These are phyloP conservation scores for Botrytis squamosa DNA, from an alignment of 2,329 filamentous ascomycete genomes.

Conservation along the genomic window DNA sequence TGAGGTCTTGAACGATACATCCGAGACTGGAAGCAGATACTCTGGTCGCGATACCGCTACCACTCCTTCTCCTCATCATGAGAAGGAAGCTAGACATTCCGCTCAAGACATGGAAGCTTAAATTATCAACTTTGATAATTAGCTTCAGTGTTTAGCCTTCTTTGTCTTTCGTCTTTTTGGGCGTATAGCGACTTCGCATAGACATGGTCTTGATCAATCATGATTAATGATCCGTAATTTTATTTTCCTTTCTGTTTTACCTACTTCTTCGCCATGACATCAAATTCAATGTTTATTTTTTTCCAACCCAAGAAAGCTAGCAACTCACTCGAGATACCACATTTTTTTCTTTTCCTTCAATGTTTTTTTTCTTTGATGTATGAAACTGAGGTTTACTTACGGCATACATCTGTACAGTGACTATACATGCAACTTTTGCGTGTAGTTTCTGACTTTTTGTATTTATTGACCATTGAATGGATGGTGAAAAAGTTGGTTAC, in stretches of 20 bases:
- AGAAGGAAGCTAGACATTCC: constrained; percentile 4
- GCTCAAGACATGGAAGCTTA: constrained; percentile 5
- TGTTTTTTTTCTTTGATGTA: not conserved
- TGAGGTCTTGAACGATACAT: constrained; percentile 49
- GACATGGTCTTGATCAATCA: not conserved
- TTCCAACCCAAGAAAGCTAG: not conserved
- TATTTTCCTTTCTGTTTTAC: not conserved
- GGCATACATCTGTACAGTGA: not conserved
- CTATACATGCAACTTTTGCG: not conserved
- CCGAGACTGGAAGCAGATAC: constrained; percentile 16
- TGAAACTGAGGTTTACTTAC: not conserved
- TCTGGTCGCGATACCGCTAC: not conserved
- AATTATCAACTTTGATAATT: not conserved
- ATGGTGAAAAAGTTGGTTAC: not conserved
- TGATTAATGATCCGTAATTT: not conserved
- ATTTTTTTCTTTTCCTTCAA: not conserved
- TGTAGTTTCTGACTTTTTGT: not conserved
- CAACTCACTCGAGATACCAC: not conserved
- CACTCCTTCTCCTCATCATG: constrained; percentile 3
- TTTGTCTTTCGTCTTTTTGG: not conserved
- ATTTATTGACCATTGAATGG: not conserved
- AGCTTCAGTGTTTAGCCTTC: not conserved
- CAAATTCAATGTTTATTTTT: not conserved
- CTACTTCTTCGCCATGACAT: not conserved
- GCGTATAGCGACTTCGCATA: not conserved